Percentiles rank a stretch among this genome's conserved stretches.
Conservation (phyloP, 257 asterid species). For the Solanum neorickii region DNA sequence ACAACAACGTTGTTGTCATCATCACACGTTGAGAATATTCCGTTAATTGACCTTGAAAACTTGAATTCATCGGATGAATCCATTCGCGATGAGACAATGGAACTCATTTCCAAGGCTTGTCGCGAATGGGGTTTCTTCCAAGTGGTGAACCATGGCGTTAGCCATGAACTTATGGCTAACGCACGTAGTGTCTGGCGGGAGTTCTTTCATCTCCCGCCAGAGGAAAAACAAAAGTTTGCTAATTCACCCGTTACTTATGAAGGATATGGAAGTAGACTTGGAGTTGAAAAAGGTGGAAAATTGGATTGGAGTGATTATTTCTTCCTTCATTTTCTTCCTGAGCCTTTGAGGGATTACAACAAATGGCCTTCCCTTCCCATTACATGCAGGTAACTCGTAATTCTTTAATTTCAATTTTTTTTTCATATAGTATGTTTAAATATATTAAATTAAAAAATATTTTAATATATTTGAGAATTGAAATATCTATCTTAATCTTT, state of each 20-base stretch:
- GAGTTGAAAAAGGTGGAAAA: slow-evolving; percentile 50
- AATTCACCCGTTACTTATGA: slow-evolving; percentile 72
- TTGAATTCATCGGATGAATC: slow-evolving; percentile 26
- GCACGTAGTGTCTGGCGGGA: slow-evolving; percentile 55
- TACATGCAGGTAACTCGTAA: slow-evolving; percentile 6
- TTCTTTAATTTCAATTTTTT: no score
- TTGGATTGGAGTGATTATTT: slow-evolving; percentile 95
- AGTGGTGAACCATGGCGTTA: slow-evolving; percentile 78
- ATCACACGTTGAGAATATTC: slow-evolving; percentile 5
- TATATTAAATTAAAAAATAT: no score
- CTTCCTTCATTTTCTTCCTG: slow-evolving; percentile 58
- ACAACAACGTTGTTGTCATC: neutral
- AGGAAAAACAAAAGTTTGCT: slow-evolving; percentile 52
- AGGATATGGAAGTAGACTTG: slow-evolving; percentile 88
- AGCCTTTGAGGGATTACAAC: slow-evolving; percentile 25
- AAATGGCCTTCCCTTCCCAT: slow-evolving; percentile 71
- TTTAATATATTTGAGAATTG: no score
- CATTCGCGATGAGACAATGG: slow-evolving; percentile 15
- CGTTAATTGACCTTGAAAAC: slow-evolving; percentile 43
- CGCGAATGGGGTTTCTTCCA: slow-evolving; percentile 93
- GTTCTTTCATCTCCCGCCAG: slow-evolving; percentile 61
- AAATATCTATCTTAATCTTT: no score
- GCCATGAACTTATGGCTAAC: slow-evolving; percentile 37
- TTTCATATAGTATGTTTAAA: fast-evolving
- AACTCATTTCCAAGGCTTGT: slow-evolving; percentile 43